phyloP scores from a whole-genome alignment of 1,284 basidiomycete genomes.

The Cryptococcus hybrid region DNA sequence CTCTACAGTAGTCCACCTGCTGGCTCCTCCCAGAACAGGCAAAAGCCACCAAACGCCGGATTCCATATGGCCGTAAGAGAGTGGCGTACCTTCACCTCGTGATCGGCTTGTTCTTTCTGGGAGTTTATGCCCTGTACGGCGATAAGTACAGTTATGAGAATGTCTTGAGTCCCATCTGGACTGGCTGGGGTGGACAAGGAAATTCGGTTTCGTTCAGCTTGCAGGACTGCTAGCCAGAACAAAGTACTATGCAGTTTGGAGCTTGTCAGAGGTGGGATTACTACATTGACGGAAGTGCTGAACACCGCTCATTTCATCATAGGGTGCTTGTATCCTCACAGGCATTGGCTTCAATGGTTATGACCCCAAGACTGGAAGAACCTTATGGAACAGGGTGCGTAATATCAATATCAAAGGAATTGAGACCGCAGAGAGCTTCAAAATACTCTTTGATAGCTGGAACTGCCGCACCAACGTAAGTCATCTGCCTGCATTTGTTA shows the following conservation, averaged over 20 bases:
- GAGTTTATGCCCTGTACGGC: conserved; percentile 66
- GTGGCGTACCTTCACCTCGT: conserved; percentile 77
- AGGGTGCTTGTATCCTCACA: conserved; percentile 90
- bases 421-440: conserved; percentile 89
- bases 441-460: conserved; percentile 68
- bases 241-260: conserved; percentile 51
- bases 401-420: conserved; percentile 81
- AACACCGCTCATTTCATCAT: conserved; percentile 4
- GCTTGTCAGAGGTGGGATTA: conserved; percentile 42
- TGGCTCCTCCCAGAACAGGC: conserved; percentile 26
- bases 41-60: conserved; percentile 30
- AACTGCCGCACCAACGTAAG: conserved; percentile 78
- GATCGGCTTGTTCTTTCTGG: conserved; percentile 71
- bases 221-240: conserved; percentile 57
- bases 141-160: conserved; percentile 62
- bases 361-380: conserved; percentile 59
- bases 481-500: conserved; percentile 53
- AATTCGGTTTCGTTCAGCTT: conserved; percentile 68
- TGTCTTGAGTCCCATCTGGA: conserved; percentile 53
- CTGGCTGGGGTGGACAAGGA: conserved; percentile 56
- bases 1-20: conserved; percentile 56
- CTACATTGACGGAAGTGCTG: background rate
- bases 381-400: conserved; percentile 80
- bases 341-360: conserved; percentile 95
- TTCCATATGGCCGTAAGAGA: conserved; percentile 77